Conservation (phyloP, 139 green algal species). For the Limnomonas spitsbergensis region DNA sequence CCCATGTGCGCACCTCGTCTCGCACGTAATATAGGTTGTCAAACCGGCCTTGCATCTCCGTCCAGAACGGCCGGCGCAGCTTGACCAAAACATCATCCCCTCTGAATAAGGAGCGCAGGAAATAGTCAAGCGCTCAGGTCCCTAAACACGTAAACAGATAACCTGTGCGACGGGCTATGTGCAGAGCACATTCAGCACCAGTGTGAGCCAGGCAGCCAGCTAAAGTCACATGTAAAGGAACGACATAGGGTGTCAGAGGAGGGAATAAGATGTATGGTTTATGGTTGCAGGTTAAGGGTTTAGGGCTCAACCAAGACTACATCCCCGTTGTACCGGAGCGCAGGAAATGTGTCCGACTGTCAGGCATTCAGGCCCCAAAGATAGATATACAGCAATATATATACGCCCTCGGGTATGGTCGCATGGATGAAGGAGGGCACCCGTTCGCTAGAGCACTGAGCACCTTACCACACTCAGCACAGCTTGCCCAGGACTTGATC, state of each 20-base stretch:
- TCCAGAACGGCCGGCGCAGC: slow-evolving; percentile 63
- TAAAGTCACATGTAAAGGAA: slow-evolving; percentile 46
- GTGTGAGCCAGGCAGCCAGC: slow-evolving; percentile 52
- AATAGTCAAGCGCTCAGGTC: too few species aligned
- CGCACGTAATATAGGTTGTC: slow-evolving; percentile 76
- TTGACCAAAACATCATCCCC: slow-evolving; percentile 51
- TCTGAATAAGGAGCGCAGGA: slow-evolving; percentile 17
- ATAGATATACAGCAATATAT: too few species aligned
- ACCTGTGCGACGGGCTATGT: too few species aligned
- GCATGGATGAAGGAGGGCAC: too few species aligned
- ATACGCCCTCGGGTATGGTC: too few species aligned
- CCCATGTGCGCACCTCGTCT: slow-evolving; percentile 24
- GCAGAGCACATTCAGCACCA: slow-evolving; percentile 48
- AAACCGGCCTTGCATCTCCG: slow-evolving; percentile 61
- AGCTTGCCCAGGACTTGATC: slow-evolving; percentile 57
- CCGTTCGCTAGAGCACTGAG: too few species aligned
- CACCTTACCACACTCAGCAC: slow-evolving; percentile 48
- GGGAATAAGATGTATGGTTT: not conserved
- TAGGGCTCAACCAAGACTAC: too few species aligned
- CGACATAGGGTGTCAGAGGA: slow-evolving; percentile 34
- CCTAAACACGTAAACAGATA: too few species aligned
- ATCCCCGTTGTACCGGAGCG: too few species aligned
- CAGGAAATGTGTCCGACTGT: too few species aligned
- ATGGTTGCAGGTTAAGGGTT: too few species aligned
- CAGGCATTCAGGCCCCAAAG: too few species aligned